A percentile compares a stretch with the other conserved stretches of the same genome.
Evolutionary conservation across 2,329 filamentous ascomycete genomes (phyloP).

Genomic region (Malbranchea cinnamomea): DNA sequence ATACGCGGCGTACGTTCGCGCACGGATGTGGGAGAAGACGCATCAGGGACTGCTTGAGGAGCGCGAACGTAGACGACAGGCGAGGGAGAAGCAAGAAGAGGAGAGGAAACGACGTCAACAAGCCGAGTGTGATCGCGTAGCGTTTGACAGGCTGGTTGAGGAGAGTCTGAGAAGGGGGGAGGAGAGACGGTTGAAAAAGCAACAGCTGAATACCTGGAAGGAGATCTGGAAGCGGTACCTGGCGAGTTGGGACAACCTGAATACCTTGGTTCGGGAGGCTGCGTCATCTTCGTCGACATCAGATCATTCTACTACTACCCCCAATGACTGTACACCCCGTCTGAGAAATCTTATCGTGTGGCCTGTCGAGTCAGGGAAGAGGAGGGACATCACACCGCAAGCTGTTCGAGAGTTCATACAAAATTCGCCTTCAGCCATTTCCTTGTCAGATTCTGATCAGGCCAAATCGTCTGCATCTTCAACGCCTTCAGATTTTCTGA

Average conservation of each 20-base stretch:
- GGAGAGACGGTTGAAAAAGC: slow-evolving; percentile 42
- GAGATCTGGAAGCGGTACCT: slow-evolving; percentile 52
- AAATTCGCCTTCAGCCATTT: slow-evolving; percentile 28
- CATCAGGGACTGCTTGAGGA: slow-evolving; percentile 72
- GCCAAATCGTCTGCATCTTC: slow-evolving; percentile 9
- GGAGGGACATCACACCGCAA: slow-evolving; percentile 41
- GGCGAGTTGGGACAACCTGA: slow-evolving; percentile 44
- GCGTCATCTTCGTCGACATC: slow-evolving; percentile 7
- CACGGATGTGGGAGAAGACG: slow-evolving; percentile 91
- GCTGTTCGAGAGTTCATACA: slow-evolving; percentile 57
- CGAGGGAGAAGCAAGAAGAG: slow-evolving; percentile 34
- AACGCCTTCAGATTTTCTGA: slow-evolving; percentile 22
- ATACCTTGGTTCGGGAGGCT: slow-evolving; percentile 11
- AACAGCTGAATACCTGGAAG: slow-evolving; percentile 29
- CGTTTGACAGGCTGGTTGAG: slow-evolving; percentile 51
- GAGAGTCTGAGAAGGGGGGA: slow-evolving; percentile 52
- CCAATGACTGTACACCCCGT: slow-evolving; percentile 8
- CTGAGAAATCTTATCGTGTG: slow-evolving; percentile 44
- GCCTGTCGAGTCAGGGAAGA: slow-evolving; percentile 52
- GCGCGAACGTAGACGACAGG: slow-evolving; percentile 45
- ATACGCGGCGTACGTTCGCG: slow-evolving; percentile 72
- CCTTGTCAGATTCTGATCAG: slow-evolving; percentile 3
- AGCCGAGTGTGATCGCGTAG: slow-evolving; percentile 18
- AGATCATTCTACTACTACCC: slow-evolving; percentile 4
- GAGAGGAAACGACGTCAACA: slow-evolving; percentile 17